phyloP scores from a whole-genome alignment of 306 rosid species.

The Vachellia pachyceras region DNA sequence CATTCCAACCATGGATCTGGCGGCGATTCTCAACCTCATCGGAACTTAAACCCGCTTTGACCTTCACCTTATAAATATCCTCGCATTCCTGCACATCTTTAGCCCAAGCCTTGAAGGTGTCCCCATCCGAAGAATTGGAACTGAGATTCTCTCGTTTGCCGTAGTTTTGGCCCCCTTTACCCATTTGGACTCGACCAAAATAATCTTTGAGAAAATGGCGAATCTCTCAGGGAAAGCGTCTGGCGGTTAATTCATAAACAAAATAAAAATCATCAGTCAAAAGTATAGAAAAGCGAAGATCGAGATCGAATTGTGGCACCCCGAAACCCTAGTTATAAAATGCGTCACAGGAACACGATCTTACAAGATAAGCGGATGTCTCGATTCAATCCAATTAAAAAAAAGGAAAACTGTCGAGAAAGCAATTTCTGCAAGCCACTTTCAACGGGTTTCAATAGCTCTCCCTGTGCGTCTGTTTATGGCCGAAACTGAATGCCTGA shows the following conservation, averaged over 20 bases:
- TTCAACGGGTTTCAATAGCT: not conserved
- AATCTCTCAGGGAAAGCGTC: not conserved
- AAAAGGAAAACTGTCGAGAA: not conserved
- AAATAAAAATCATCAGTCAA: not conserved
- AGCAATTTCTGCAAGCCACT: not conserved
- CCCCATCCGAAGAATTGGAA: conserved; percentile 16
- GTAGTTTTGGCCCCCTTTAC: conserved; percentile 48
- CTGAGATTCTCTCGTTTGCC: conserved; percentile 35
- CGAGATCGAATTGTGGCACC: conserved; percentile 1
- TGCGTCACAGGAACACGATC: not conserved
- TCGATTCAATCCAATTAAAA: not conserved
- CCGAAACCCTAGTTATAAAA: conserved; percentile 25
- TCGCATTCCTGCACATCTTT: conserved; percentile 60
- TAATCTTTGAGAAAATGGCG: not conserved
- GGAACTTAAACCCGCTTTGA: conserved; percentile 42
- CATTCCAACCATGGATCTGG: conserved; percentile 57
- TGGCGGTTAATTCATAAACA: conserved; percentile 14
- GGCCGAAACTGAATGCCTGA: not conserved
- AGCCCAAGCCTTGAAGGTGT: conserved; percentile 61
- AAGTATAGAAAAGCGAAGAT: not conserved
- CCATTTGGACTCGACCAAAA: conserved; percentile 38
- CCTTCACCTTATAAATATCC: conserved; percentile 48
- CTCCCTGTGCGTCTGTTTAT: not conserved
- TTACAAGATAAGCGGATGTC: not conserved
- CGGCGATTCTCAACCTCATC: conserved; percentile 51